Evolutionary conservation across 1,284 basidiomycete genomes (phyloP), one percentile per base, ranked within the genome.

Genomic region (Leccinum colubrinum): DNA sequence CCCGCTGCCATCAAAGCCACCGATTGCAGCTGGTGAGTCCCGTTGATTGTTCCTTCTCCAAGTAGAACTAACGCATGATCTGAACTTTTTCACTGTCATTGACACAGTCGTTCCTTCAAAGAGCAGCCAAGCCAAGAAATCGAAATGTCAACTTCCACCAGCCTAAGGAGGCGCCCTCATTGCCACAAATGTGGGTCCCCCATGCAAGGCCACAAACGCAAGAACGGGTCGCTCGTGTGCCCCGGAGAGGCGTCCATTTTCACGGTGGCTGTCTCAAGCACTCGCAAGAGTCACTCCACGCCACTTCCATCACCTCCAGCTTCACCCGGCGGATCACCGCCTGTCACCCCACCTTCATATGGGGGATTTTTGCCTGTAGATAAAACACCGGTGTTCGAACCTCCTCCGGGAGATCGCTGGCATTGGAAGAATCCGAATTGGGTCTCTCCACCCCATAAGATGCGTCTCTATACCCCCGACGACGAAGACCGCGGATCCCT

Each of bases 381-480:
- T 9, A 63, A 68, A 53, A 64, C 55, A 22, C 66, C 61, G 1
- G 58, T 61, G 25, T 77, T 77, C 27, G 68, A 64, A 22, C 65
- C 70, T 33, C 73, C 73, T 25, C 70, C 69, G 0, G 74, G 72
- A 46, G 41, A 67, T 8, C 65, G 66, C 17, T 74, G 73, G 73
- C 73, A 76, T 55, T 74, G 73, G 73, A 74, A 58, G 50, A 74
- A 74, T 59, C 73, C 73, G 6, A 77, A 74, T 43, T 74, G 73
- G 73, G 61, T 70, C n/a, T 76, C 74, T 37, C 75, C 75, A 1
- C 72, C 72, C 41, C 72, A 58, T n/a, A 74, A 74, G 55, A 64
- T 56, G 63, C 72, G 70, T 30, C 46, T 66, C 14, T 59, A 70
- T 48, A 69, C 64, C 27, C 74, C 68, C 6, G 62, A 62, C 25